A percentile compares a stretch with the other conserved stretches of the same genome.
phyloP scores from a whole-genome alignment of 306 rosid genomes.

The Amphicarpaea edgeworthii region DNA sequence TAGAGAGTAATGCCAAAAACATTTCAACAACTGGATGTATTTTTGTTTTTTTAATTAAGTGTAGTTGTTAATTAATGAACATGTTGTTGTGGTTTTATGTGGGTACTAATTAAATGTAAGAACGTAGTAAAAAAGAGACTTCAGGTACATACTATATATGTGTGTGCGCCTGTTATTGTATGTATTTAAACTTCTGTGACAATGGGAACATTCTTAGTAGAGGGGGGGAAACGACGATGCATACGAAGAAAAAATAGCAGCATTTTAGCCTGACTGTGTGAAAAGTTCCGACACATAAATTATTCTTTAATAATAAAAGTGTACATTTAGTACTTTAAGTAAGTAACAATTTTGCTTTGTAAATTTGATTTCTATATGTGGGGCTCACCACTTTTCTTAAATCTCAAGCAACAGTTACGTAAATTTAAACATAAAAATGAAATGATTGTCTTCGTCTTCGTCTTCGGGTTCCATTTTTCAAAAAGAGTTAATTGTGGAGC shows the following conservation, averaged over 20 bases:
- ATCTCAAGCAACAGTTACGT: not conserved
- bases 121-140: conserved; percentile 3
- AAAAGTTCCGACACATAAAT: too few relatives aligned
- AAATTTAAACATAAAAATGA: not conserved
- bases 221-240: too few relatives aligned
- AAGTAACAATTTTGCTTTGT: too few relatives aligned
- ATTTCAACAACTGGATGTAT: not conserved
- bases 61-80: not conserved
- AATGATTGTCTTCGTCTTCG: not conserved
- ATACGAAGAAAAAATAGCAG: too few relatives aligned
- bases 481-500: not conserved
- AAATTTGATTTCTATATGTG: too few relatives aligned
- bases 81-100: not conserved
- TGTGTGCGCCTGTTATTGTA: not conserved
- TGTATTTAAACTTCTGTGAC: conserved; percentile 8
- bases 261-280: too few relatives aligned
- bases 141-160: too few relatives aligned
- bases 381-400: not conserved
- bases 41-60: not conserved
- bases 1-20: not conserved
- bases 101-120: conserved; percentile 9
- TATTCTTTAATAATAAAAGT: too few relatives aligned
- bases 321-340: too few relatives aligned
- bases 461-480: not conserved
- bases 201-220: too few relatives aligned